Evolutionary conservation across 2,329 filamentous ascomycete genomes (phyloP), one percentile per base, ranked within the genome.

Genomic region (Furcasterigmium sp.): DNA sequence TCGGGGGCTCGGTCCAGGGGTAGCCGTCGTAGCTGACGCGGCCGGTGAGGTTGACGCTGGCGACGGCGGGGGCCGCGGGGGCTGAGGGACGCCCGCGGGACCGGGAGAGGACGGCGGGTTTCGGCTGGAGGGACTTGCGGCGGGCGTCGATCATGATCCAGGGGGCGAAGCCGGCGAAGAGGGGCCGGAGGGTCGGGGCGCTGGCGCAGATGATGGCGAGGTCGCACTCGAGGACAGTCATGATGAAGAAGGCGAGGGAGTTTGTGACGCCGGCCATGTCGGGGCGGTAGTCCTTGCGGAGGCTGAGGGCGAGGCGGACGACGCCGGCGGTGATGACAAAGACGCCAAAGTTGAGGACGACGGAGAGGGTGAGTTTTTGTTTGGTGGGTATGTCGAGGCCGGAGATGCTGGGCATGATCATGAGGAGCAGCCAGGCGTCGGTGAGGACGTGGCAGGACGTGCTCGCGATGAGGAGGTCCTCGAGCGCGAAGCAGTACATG

Each of bases 381-480:
- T 64, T 62, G n/a, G 55, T 55, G 13, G 60, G 60, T 10, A 72
- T 47, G 8, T 63, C 57, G 10, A 74, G 58, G 3, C 61, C 51
- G 3, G 59, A 47, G 5, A 75, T 46, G 35, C 62, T 63, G 4
- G 67, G 65, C 10, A 75, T 51, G 0, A 73, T 63, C 5, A 76
- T 53, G 3, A 56, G 41, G 39, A 75, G 60, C 9, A 77, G 61
- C 51, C 63, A 62, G 26, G 65, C 45, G 48, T 76, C 74, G 20
- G 72, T 62, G 3, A 58, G 58, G n/a, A 73, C 70, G 47, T 73
- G 72, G 37, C 75, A 61, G 2, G 56, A 61, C 1, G 70, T 66
- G 26, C 65, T 68, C 18, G 63, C 54, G 53, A 70, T 70, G 25
- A 66, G 62, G 13, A 73, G 60, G 19, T 64, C 61, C 36, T 62